Evolutionary conservation across 2,329 filamentous ascomycete species (phyloP).

Genomic region (Orbilia quercus): DNA sequence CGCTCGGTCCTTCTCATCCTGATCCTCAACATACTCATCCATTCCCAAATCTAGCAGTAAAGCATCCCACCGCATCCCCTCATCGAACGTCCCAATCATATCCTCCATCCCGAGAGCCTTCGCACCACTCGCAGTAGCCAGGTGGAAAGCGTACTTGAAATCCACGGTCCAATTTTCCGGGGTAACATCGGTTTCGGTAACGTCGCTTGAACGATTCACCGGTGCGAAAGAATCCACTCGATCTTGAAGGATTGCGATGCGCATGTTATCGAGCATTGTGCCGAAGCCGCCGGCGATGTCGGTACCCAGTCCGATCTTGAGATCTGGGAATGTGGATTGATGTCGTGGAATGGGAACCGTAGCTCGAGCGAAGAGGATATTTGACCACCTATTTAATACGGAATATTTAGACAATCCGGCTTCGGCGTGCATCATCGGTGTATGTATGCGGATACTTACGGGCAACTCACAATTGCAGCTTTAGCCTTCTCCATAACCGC

Average conservation of each 20-base stretch:
- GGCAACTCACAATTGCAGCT: conserved; percentile 58
- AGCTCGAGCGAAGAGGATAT: conserved; percentile 59
- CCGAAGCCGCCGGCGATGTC: conserved; percentile 58
- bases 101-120: conserved; percentile 56
- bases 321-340: conserved; percentile 32
- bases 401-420: no score
- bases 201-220: conserved; percentile 16
- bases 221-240: conserved; percentile 57
- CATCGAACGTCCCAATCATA: conserved; percentile 57
- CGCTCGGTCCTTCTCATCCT: conserved; percentile 26
- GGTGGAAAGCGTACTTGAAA: conserved; percentile 58
- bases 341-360: conserved; percentile 58
- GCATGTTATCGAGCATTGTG: conserved; percentile 57
- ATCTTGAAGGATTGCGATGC: conserved; percentile 58
- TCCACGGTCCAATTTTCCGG: conserved; percentile 54
- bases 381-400: conserved; percentile 59
- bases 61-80: conserved; percentile 56
- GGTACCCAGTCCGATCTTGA: conserved; percentile 58
- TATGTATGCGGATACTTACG: conserved; percentile 50
- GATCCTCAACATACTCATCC: conserved; percentile 14
- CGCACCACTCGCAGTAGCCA: conserved; percentile 58
- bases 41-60: conserved; percentile 2
- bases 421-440: background rate
- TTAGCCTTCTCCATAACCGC: conserved; percentile 52
- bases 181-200: background rate